Base-by-base conservation (phyloP, 495 filamentous ascomycete species). In the Ascodesmis nigricans region DNA sequence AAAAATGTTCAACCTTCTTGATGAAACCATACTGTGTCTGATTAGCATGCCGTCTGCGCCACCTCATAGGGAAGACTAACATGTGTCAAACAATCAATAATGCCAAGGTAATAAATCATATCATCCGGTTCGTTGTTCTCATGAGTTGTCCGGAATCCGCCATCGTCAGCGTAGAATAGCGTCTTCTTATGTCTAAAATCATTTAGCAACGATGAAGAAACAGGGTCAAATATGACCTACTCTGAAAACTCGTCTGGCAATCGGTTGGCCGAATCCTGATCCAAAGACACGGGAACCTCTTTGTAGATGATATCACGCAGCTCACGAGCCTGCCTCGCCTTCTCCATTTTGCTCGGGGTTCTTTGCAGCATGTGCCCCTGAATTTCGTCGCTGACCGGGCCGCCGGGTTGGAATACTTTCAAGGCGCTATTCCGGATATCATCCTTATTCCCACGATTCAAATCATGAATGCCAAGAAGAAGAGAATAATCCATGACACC, bases 401-500 rank as follows among this genome's bases (percentile, higher is more conserved):
- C 79, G 4, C 83, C 83, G 1, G 87, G 87, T 45, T 91, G 80
- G 57, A 95, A 99, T 6, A 99, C 81, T 43, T 83, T 73, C 20
- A 99, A 60, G 0, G 82, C 92, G 56, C 90, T 95, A 56, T 83
- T 84, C 21, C 87, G 77, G 13, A 99, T 62, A 21, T 91, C 90
- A 46, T 95, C 87, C 49, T 91, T 80, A 45, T 99, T 99, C 18
- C 87, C 87, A 39, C 72, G 69, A 21, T 67, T 66, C 6, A 83
- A 52, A 54, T 95, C 87, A 49, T 99, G 87, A 22, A 93, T 90
- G 21, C 90, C 87, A 11, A 99, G 70, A 25, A 99, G 58, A 33
- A 99, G 68, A 10, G 83, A 93, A 55, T 99, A 99, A 50, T 99
- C 87, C 87, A 99, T 99, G 44, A 99, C 92, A 46, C 87, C 77